Base-by-base conservation (phyloP, 2,329 filamentous ascomycete species). In the Colletotrichum gloeosporioides region DNA sequence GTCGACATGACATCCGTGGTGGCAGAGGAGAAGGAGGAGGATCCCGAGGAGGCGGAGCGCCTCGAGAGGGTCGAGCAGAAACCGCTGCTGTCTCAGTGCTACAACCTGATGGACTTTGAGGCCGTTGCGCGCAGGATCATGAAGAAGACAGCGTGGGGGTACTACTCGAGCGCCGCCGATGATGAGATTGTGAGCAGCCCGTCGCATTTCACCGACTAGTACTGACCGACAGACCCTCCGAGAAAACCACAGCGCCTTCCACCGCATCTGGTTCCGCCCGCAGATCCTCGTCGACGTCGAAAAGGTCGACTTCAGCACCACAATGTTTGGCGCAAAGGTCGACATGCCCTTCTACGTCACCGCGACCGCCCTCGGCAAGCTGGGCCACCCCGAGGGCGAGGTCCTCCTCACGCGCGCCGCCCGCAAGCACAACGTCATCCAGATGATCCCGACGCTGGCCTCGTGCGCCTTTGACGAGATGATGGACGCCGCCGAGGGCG, bases 401-500 rank as follows among this genome's bases (percentile, higher is more conserved):
- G 96, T 98, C 7, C 89, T 98, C 12, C 90, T 99, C 74, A 99
- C 97, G 1, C 91, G 93, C 73, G 96, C 95, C 18, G 94, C 97
- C 3, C 90, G 91, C 83, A 95, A 94, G 82, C 96, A 99, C 89
- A 92, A 96, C 82, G 94, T 99, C 68, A 92, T 99, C 77, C 97
- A 99, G 86, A 99, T 99, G 97, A 99, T 99, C 77, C 97, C 97
- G 3, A 99, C 97, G 4, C 90, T 99, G 8, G 97, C 97, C 3
- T 98, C 96, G 3, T 99, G 97, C 88, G 97, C 96, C 2, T 98
- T 99, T 81, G 97, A 99, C 87, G 96, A 99, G 86, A 98, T 99
- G 76, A 89, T 98, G 78, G 97, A 99, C 84, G 97, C 96, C 22
- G 91, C 90, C 34, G 88, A 91, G 78, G 94, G 91, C 61, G 93